phyloP scores from a whole-genome alignment of 2,329 filamentous ascomycete species.

The Hyphodiscus sp. region DNA sequence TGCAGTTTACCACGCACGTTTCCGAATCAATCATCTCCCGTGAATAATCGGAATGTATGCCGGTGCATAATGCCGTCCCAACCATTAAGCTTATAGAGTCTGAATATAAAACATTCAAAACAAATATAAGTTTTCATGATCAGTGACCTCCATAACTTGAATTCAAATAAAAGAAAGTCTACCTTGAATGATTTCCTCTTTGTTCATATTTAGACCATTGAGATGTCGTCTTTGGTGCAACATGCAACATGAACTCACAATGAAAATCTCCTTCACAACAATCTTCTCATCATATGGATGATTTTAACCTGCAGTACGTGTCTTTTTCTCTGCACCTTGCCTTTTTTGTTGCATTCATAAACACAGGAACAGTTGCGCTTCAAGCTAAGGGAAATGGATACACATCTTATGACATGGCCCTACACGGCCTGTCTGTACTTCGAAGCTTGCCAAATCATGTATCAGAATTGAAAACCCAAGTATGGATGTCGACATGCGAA shows the following conservation, averaged over 20 bases:
- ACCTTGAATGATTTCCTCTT: not conserved
- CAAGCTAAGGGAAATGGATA: too few species aligned
- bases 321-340: slow-evolving; percentile 9
- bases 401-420: too few species aligned
- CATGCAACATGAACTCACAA: too few species aligned
- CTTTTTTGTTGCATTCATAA: slow-evolving; percentile 15
- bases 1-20: too few species aligned
- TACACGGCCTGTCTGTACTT: too few species aligned
- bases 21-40: too few species aligned
- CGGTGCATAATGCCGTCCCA: not conserved
- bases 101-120: not conserved
- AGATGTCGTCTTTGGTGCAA: not conserved
- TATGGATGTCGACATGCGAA: too few species aligned
- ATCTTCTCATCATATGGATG: not conserved
- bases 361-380: too few species aligned
- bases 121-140: not conserved
- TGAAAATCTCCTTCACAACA: not conserved
- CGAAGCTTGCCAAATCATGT: too few species aligned
- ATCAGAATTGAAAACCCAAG: too few species aligned
- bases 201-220: not conserved
- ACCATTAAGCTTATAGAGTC: not conserved
- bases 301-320: not conserved
- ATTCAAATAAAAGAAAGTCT: not conserved
- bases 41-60: too few species aligned
- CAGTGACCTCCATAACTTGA: not conserved